Base-by-base conservation (phyloP, 1,139 yeast species). In the Sugiyamaella castrensis region DNA sequence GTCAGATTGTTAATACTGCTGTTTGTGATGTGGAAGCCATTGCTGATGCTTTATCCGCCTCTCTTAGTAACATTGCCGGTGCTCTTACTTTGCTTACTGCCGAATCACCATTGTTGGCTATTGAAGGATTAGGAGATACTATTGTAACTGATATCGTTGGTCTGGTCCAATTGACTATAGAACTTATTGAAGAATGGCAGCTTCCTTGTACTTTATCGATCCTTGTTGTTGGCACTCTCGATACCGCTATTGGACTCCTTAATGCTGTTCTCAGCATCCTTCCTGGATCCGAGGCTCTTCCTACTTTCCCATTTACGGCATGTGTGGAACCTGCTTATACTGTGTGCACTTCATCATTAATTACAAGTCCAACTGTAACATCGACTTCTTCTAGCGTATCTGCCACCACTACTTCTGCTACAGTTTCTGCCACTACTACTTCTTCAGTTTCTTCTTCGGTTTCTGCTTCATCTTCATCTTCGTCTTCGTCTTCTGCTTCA, bases 21-120 rank as follows among this genome's bases (percentile, higher is more conserved):
- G 42, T 54, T 40, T 37, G 53, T 53, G 48, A 52, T 51, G 38
- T 48, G 47, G 41, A 51, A 40, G 47, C 36, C n/a, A 30, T 40
- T 27, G 50, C 38, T 29, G 33, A 16, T 29, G 42, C 15, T 16
- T 29, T 46, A 11, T 12, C 27, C 26, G 8, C 26, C 19, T 37
- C 26, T 33, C 13, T 39, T 37, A n/a, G 28, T 11, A 33, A 33
- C 30, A 15, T 44, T 9, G 37, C 19, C 10, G 29, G 19, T 13
- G 38, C 42, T 37, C 36, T 44, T 29, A 30, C 28, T 13, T 29
- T 32, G 24, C 19, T 30, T 9, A n/a, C 33, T 13, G 24, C 30
- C 12, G 31, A 24, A 15, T 24, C 24, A 19, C 41, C 41, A 11
- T n/a, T 12, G 2, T 13, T 39, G 31, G 29, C 19, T 38, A 19